Percentiles rank a stretch among this genome's conserved stretches.
phyloP scores from a whole-genome alignment of 2,329 filamentous ascomycete species.

The Colletotrichum sp. region DNA sequence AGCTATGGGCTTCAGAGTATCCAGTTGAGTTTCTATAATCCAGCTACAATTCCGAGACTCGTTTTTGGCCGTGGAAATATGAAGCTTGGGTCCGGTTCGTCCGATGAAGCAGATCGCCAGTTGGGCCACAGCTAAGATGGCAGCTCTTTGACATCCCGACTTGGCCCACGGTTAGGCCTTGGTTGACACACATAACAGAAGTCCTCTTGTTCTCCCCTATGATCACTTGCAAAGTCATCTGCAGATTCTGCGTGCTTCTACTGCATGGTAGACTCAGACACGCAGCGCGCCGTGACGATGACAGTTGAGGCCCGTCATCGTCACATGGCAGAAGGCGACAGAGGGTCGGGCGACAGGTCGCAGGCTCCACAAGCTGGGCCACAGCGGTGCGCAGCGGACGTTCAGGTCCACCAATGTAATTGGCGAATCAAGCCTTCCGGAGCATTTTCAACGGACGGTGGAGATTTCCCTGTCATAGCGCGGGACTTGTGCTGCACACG shows the following conservation, averaged over 20 bases:
- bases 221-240: neutral
- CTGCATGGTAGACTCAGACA: neutral
- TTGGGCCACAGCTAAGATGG: neutral
- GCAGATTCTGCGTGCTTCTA: neutral
- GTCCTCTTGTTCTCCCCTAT: neutral
- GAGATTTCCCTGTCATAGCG: neutral
- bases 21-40: fast-evolving
- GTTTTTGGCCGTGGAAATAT: too few species aligned
- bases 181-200: neutral
- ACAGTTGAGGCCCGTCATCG: conserved; percentile 4
- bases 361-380: conserved; percentile 6
- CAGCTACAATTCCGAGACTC: neutral
- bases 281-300: neutral
- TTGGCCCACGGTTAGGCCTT: neutral
- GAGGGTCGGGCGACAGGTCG: neutral
- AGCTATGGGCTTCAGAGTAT: neutral
- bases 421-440: conserved; percentile 13
- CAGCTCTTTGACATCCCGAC: neutral
- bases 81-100: neutral
- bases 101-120: neutral
- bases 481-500: neutral
- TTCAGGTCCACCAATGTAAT: neutral
- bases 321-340: conserved; percentile 15
- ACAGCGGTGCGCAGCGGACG: neutral
- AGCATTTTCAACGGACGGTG: conserved; percentile 13